Base-by-base conservation (phyloP, 2,329 filamentous ascomycete species). In the Chaetomiaceae sp. region DNA sequence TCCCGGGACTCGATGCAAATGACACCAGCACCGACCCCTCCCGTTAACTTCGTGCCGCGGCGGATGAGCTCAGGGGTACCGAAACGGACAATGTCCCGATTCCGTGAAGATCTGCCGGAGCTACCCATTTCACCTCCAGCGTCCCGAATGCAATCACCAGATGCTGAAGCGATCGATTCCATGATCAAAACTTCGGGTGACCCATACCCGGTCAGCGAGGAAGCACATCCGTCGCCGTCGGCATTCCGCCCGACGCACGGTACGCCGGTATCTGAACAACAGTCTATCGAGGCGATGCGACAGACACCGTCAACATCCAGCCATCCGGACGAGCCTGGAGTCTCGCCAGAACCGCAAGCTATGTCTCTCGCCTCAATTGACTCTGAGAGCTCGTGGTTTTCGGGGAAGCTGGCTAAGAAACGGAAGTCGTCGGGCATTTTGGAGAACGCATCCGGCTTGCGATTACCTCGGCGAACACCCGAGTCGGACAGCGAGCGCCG, bases 381-480 rank as follows among this genome's bases (percentile, higher is more conserved):
- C 65, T 96, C 91, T 0, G 94, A 99, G 72, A 94, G 82, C 4
- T 96, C 91, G 0, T 99, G 94, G 94, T 83, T 99, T 40, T 94
- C 90, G 3, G 90, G 92, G 14, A 84, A 85, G 52, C 69, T 75
- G 2, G 68, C 61, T 1, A 58, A 56, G 16, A 66, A 64, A 30
- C 62, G 66, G 75, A 78, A 57, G 68, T 76, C 61, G 72, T 78
- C 65, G 11, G 57, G 65, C 32, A 67, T 71, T 71, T 40, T 69
- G 67, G 52, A 54, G 51, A 50, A 58, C 2, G 47, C 50, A 9
- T 48, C 59, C 3, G 42, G 55, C 13, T n/a, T 51, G 4, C 56
- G 54, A n/a, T 42, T 55, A 25, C 71, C 60, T 61, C 73, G 58
- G 71, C 69, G 45, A 78, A 75, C 59, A 75, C 74, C 63, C 69